Evolutionary conservation across 139 green algal genomes (phyloP).

Genomic region (Picochlorum sp.): DNA sequence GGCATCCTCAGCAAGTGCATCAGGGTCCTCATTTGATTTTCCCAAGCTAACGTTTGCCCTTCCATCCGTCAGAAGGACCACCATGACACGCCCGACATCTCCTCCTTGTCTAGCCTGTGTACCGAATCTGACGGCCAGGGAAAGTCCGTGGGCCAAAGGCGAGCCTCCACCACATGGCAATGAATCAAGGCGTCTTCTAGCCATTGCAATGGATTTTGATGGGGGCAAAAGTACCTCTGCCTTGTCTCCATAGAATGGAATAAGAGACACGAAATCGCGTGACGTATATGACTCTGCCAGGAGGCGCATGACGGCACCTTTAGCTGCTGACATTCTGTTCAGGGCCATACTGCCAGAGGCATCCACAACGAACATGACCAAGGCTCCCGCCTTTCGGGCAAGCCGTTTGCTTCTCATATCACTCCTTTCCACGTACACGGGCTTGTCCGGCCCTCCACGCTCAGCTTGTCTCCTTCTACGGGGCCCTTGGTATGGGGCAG

Average conservation of each 20-base stretch:
- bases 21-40: slow-evolving; percentile 87
- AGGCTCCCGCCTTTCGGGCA: slow-evolving; percentile 89
- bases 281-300: slow-evolving; percentile 87
- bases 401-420: slow-evolving; percentile 96
- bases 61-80: slow-evolving; percentile 96
- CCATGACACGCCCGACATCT: slow-evolving; percentile 90
- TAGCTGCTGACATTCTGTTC: slow-evolving; percentile 96
- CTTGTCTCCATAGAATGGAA: slow-evolving; percentile 96
- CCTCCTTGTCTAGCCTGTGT: slow-evolving; percentile 65
- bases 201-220: slow-evolving; percentile 97
- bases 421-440: slow-evolving; percentile 92
- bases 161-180: slow-evolving; percentile 96
- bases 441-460: slow-evolving; percentile 21
- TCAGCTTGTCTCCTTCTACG: slow-evolving; percentile 31
- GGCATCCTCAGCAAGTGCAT: slow-evolving; percentile 71
- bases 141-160: slow-evolving; percentile 91
- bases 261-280: slow-evolving; percentile 92
- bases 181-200: slow-evolving; percentile 81
- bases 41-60: slow-evolving; percentile 89
- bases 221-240: slow-evolving; percentile 96
- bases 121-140: slow-evolving; percentile 58
- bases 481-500: slow-evolving; percentile 88
- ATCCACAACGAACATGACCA: slow-evolving; percentile 86
- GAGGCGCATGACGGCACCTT: slow-evolving; percentile 92
- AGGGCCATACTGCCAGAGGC: slow-evolving; percentile 92